Evolutionary conservation across 495 filamentous ascomycete genomes (phyloP), one percentile per base, ranked within the genome.

Genomic region (Usnea hakonensis): DNA sequence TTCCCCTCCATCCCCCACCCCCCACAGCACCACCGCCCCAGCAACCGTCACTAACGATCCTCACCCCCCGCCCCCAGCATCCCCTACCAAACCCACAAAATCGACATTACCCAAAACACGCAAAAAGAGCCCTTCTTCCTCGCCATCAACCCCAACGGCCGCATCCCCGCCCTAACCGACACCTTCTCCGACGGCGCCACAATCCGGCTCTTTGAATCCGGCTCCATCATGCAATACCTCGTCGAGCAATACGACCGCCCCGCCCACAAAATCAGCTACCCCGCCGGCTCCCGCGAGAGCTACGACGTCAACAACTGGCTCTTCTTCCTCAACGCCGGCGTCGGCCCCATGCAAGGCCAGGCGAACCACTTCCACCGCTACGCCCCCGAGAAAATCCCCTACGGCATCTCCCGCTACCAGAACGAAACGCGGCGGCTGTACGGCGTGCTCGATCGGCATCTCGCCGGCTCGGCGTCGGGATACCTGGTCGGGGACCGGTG

Each of bases 291-390:
- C 21, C 78, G 85, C 33, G 90, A 96, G 71, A 83, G 81, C 71
- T 93, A 87, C 73, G 87, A 94, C 73, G 78, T 85, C 66, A 87
- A 83, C 72, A 89, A 80, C 72, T 97, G 91, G 91, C 72, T 89
- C 69, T 86, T 81, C 71, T 87, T 82, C 76, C 75, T 83, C 58
- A 85, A 89, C 70, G 88, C 88, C 2, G 91, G 91, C 28, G 77
- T 96, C 6, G 92, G 91, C 3, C 92, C 92, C 14, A 95, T 95
- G 91, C 91, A 96, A 71, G 90, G 88, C 14, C 90, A 97, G 72
- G 85, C 91, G 7, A 95, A 96, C 75, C 93, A 97, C 73, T 97
- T 96, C 75, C 75, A 70, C 33, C 85, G 90, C 69, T 96, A 94
- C 67, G 91, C 91, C 10, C 90, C 92, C 5, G 90, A 94, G 72